A percentile compares a stretch with the other conserved stretches of the same genome.
Evolutionary conservation across 495 filamentous ascomycete genomes (phyloP).

Genomic region (Aspergillus indologenus): DNA sequence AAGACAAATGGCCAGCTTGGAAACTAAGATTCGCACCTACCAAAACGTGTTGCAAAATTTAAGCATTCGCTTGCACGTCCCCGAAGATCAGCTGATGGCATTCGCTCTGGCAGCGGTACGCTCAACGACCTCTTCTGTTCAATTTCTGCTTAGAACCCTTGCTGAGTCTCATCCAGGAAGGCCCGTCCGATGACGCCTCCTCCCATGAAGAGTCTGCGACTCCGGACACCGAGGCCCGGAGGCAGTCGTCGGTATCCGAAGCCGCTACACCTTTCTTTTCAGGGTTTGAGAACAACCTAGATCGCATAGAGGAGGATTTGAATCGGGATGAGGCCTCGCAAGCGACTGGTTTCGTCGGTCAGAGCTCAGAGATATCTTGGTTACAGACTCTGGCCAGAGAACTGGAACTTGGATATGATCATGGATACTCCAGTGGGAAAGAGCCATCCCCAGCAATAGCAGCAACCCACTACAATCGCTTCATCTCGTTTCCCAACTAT

Average conservation of each 20-base stretch:
- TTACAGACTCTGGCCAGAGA: constrained; percentile 45
- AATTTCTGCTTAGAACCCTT: neutral
- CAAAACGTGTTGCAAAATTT: constrained; percentile 42
- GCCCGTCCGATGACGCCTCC: constrained; percentile 3
- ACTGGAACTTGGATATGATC: constrained; percentile 32
- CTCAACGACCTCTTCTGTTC: neutral
- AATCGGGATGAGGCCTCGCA: constrained; percentile 47
- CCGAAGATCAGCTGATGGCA: constrained; percentile 40
- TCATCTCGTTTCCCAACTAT: constrained; percentile 37
- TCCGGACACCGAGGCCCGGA: constrained; percentile 14
- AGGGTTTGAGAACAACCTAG: constrained; percentile 39
- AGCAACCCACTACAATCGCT: constrained; percentile 22
- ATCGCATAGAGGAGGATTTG: constrained; percentile 57
- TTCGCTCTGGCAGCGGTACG: constrained; percentile 36
- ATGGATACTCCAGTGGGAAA: constrained; percentile 15
- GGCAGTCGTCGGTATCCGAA: neutral
- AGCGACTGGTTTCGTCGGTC: constrained; percentile 57
- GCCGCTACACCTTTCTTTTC: constrained; percentile 23
- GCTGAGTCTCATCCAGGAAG: neutral
- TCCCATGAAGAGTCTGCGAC: constrained; percentile 17
- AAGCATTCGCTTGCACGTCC: constrained; percentile 37
- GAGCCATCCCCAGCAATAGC: constrained; percentile 29
- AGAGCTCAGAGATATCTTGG: constrained; percentile 60
- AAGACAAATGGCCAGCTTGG: constrained; percentile 49
- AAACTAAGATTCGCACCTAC: constrained; percentile 47